These are phyloP conservation scores for Chrysanthemum seticuspe DNA, from an alignment of 129 eudicot genomes.

Conservation along the genomic window DNA sequence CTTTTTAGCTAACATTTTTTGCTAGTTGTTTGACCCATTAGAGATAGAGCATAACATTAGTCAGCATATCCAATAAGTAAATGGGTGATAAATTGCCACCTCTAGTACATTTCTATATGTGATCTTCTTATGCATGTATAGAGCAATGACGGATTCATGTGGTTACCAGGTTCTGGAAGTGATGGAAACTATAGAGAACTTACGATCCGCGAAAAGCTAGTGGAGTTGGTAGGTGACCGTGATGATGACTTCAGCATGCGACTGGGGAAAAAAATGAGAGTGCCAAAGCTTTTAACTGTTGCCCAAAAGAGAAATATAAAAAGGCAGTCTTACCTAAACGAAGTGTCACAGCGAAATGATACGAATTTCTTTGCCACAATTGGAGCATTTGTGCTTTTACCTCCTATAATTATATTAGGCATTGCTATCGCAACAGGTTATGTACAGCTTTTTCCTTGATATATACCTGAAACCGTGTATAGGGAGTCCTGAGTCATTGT, in stretches of 20 bases:
- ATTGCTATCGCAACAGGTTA: conserved; percentile 82
- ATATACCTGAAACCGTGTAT: conserved; percentile 17
- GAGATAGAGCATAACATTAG: not conserved
- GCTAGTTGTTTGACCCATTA: not conserved
- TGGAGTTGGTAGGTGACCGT: conserved; percentile 59
- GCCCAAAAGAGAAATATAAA: conserved; percentile 89
- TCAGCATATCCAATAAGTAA: too few relatives aligned
- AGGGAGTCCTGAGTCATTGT: not conserved
- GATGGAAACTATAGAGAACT: conserved; percentile 40
- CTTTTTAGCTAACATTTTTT: too few relatives aligned
- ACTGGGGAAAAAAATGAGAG: conserved; percentile 72
- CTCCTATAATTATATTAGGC: conserved; percentile 77
- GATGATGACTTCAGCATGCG: conserved; percentile 83
- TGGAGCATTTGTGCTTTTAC: conserved; percentile 88
- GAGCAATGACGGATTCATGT: conserved; percentile 6
- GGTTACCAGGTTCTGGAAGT: conserved; percentile 50
- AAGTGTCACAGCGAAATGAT: conserved; percentile 89
- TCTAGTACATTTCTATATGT: not conserved
- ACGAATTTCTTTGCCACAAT: conserved; percentile 73
- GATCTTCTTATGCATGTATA: conserved; percentile 8
- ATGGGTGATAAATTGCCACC: too few relatives aligned
- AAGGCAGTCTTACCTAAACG: conserved; percentile 76
- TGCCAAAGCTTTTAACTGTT: conserved; percentile 74
- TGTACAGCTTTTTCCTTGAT: conserved; percentile 89
- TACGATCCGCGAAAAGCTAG: conserved; percentile 78